A percentile compares a stretch with the other conserved stretches of the same genome.
These are phyloP conservation scores for Hanseniaspora valbyensis DNA, from an alignment of 805 yeast species.

Conservation along the genomic window DNA sequence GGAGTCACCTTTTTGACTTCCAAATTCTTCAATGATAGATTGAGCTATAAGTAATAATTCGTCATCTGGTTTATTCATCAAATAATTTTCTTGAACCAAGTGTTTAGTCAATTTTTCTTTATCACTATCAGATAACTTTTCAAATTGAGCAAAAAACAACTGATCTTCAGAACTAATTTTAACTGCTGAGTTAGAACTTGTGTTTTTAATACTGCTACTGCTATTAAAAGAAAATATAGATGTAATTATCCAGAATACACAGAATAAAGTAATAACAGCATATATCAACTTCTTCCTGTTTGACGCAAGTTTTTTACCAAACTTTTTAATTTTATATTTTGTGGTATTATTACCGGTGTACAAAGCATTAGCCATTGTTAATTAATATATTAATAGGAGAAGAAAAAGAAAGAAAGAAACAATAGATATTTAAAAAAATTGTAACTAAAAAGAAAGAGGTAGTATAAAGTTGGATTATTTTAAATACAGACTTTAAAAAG, in stretches of 20 bases:
- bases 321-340: background rate
- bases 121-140: slow-evolving; percentile 1
- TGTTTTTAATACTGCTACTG: background rate
- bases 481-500: too few relatives aligned
- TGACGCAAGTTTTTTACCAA: background rate
- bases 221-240: background rate
- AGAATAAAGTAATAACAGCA: background rate
- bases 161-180: background rate
- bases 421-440: too few relatives aligned
- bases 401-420: too few relatives aligned
- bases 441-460: too few relatives aligned
- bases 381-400: too few relatives aligned
- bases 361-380: background rate
- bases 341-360: background rate
- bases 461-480: too few relatives aligned
- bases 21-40: slow-evolving; percentile 5
- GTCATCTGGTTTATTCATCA: slow-evolving; percentile 10
- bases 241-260: background rate
- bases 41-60: background rate
- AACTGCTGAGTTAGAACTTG: background rate
- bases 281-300: background rate
- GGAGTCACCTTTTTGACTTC: background rate
- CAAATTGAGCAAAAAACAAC: background rate
- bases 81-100: slow-evolving; percentile 1
- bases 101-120: slow-evolving; percentile 1